A percentile compares a stretch with the other conserved stretches of the same genome.
These are phyloP conservation scores for Boechera retrofracta DNA, from an alignment of 345 rosid species.

Conservation along the genomic window DNA sequence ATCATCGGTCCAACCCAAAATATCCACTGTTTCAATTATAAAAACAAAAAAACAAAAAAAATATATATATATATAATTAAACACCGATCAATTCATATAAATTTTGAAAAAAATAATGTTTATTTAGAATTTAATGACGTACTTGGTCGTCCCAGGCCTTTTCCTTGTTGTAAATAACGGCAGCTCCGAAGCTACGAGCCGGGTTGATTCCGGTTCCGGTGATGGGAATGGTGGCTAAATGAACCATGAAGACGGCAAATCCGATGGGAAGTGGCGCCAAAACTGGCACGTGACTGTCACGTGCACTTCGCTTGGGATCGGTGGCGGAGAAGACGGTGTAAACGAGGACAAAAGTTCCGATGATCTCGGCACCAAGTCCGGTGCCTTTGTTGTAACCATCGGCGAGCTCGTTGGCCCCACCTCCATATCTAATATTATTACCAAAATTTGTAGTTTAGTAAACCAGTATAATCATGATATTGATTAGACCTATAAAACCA, in stretches of 20 bases:
- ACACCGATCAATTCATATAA: background rate
- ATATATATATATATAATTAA: background rate
- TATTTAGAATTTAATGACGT: constrained; percentile 3
- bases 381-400: constrained; percentile 55
- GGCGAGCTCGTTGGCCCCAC: constrained; percentile 58
- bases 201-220: constrained; percentile 98
- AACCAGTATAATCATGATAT: background rate
- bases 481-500: background rate
- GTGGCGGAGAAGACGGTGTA: constrained; percentile 75
- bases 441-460: background rate
- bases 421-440: constrained; percentile 45
- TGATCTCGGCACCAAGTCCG: constrained; percentile 63
- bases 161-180: constrained; percentile 73
- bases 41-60: background rate
- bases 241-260: constrained; percentile 97
- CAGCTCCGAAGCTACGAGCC: constrained; percentile 96
- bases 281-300: constrained; percentile 63
- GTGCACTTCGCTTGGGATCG: constrained; percentile 63
- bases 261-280: constrained; percentile 98
- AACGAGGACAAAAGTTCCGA: constrained; percentile 61
- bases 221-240: constrained; percentile 86
- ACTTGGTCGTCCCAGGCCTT: constrained; percentile 97
- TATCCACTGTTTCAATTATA: constrained; percentile 65
- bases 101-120: background rate
- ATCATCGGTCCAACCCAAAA: constrained; percentile 97